Evolutionary conservation across 176 grass and related monocot genomes (phyloP).

Genomic region (Poa annua): DNA sequence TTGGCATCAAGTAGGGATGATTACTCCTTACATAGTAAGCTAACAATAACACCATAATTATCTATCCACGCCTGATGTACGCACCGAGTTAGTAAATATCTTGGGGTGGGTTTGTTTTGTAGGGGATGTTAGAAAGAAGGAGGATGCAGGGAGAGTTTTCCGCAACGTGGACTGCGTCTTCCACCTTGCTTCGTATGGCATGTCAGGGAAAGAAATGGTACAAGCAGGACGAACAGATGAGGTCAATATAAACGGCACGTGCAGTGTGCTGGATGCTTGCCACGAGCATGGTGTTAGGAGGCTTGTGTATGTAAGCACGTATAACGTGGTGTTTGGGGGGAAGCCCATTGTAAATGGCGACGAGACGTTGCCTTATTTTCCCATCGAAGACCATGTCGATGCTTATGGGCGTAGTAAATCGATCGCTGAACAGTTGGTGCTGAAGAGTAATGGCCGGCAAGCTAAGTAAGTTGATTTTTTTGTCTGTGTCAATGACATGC

Average conservation of each 20-base stretch:
- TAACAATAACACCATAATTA: background rate
- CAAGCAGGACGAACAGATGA: conserved; percentile 59
- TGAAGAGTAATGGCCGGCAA: conserved; percentile 75
- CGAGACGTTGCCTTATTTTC: conserved; percentile 81
- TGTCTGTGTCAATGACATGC: background rate
- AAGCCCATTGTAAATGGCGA: conserved; percentile 72
- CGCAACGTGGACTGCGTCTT: conserved; percentile 66
- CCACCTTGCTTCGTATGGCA: conserved; percentile 91
- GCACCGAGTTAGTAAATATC: background rate
- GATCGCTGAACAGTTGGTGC: conserved; percentile 81
- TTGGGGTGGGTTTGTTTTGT: background rate
- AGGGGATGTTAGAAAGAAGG: conserved; percentile 75
- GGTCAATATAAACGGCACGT: conserved; percentile 92
- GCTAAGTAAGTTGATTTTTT: conserved; percentile 65
- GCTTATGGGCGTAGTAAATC: conserved; percentile 90
- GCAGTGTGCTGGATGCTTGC: conserved; percentile 75
- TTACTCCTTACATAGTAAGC: background rate
- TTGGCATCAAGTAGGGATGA: background rate
- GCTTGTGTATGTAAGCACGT: conserved; percentile 89
- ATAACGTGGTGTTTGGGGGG: conserved; percentile 89
- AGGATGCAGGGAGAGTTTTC: conserved; percentile 64
- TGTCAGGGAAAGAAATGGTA: conserved; percentile 97
- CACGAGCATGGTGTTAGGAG: conserved; percentile 65
- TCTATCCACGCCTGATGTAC: background rate
- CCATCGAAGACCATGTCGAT: conserved; percentile 82